Evolutionary conservation across 2,329 filamentous ascomycete species (phyloP), one percentile per base, ranked within the genome.

Genomic region (Fusarium newnesense): DNA sequence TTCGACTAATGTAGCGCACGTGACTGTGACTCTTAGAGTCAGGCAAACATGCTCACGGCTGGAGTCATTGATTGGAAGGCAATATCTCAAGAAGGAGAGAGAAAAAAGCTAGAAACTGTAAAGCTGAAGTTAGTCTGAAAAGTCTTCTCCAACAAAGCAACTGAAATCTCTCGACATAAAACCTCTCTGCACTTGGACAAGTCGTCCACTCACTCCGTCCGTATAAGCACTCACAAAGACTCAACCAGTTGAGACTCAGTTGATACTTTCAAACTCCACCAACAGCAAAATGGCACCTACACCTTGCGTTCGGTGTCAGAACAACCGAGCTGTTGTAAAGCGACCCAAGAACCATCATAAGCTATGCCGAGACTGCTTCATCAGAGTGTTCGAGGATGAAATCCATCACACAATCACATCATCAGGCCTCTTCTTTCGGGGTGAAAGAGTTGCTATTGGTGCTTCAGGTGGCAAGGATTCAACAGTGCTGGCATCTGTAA

Each of bases 401-500:
- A 91, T 97, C 53, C 95, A 98, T 81, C 93, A 97, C 79, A 98
- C 96, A 9, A 97, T 99, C 78, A 91, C 88, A 32, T 90, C 92
- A 4, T 94, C 93, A 24, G 85, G 87, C n/a, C 89, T 99, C 21
- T 99, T 99, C 83, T 86, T 87, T 49, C 91, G 88, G 4, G 96
- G 96, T 66, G 96, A 99, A 81, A 90, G 89, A 69, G 89, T 99
- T 43, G 97, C 96, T 12, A 98, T 99, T 78, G 97, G 96, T 47
- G 96, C 97, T 54, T 98, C 95, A 3, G 96, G 96, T 62, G 96
- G 96, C 76, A 99, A 99, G 84, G 96, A 99, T 82, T 98, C 95
- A 59, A 99, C 96, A 0, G 96, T 99, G 0, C 87, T 99, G 16
- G 96, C 96, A 9, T 97, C 95, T 0, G 95, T 99, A 0, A 87